phyloP scores from a whole-genome alignment of 129 eudicot species.

The Centella asiatica region DNA sequence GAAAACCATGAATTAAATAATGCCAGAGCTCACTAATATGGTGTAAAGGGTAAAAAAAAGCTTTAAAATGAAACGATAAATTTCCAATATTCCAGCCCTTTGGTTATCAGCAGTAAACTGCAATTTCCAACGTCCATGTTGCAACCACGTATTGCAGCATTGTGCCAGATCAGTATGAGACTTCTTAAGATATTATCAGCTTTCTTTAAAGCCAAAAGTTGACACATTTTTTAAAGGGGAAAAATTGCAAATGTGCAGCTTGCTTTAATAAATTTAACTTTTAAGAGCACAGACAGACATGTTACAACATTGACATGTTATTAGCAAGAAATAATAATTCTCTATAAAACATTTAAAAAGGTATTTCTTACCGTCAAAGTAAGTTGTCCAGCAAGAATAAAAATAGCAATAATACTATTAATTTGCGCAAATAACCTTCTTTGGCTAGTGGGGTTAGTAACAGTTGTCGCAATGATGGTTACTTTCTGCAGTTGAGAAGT shows the following conservation, averaged over 20 bases:
- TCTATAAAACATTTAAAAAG: neutral
- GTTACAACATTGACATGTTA: neutral
- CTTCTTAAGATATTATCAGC: no score
- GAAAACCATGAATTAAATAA: no score
- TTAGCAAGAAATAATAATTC: neutral
- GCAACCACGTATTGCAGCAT: no score
- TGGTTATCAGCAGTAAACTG: no score
- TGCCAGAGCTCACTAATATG: no score
- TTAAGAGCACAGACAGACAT: neutral
- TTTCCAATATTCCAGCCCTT: no score
- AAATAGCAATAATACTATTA: constrained; percentile 86
- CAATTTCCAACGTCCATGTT: no score
- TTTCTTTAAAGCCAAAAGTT: neutral
- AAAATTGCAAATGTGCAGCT: neutral
- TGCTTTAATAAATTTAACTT: neutral
- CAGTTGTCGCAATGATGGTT: constrained; percentile 64
- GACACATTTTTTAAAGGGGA: neutral
- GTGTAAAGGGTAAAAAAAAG: no score
- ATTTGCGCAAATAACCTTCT: constrained; percentile 82
- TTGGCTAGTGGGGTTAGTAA: constrained; percentile 63
- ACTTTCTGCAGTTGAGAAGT: constrained; percentile 60
- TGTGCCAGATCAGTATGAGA: no score
- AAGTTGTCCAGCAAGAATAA: constrained; percentile 89
- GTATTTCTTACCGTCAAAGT: constrained; percentile 64
- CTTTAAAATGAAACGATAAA: no score